A percentile compares a stretch with the other conserved stretches of the same genome.
Evolutionary conservation across 805 yeast species (phyloP).

Genomic region (Sugiyamaella valdiviana): DNA sequence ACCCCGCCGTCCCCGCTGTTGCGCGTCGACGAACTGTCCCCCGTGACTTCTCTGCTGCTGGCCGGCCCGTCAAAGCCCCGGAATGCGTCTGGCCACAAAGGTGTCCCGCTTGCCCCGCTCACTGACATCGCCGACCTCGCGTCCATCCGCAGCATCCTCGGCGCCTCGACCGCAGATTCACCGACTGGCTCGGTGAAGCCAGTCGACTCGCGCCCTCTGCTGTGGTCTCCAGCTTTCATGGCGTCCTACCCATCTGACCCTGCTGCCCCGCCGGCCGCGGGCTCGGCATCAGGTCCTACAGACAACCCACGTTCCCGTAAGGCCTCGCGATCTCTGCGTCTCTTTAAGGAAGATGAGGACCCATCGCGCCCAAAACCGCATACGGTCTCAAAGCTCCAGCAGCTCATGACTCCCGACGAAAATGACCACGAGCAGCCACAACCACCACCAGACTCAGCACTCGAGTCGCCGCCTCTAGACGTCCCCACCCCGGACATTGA

Average conservation of each 20-base stretch:
- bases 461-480: too few relatives aligned
- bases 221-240: background rate
- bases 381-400: background rate
- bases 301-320: slow-evolving; percentile 28
- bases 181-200: too few relatives aligned
- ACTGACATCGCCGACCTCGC: too few relatives aligned
- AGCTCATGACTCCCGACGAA: background rate
- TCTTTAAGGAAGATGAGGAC: slow-evolving; percentile 30
- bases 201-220: too few relatives aligned
- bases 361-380: background rate
- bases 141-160: too few relatives aligned
- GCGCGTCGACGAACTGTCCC: background rate
- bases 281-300: background rate
- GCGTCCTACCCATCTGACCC: slow-evolving; percentile 1
- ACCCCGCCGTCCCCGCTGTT: background rate
- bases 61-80: background rate
- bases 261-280: too few relatives aligned
- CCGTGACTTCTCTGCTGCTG: background rate
- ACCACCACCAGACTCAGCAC: background rate
- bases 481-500: too few relatives aligned
- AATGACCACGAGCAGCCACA: background rate
- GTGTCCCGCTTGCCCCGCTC: too few relatives aligned
- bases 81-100: background rate
- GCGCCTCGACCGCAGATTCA: too few relatives aligned
- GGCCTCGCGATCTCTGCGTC: slow-evolving; percentile 35